phyloP scores from a whole-genome alignment of 2,329 filamentous ascomycete genomes.

The Paraconiothyrium brasiliense region DNA sequence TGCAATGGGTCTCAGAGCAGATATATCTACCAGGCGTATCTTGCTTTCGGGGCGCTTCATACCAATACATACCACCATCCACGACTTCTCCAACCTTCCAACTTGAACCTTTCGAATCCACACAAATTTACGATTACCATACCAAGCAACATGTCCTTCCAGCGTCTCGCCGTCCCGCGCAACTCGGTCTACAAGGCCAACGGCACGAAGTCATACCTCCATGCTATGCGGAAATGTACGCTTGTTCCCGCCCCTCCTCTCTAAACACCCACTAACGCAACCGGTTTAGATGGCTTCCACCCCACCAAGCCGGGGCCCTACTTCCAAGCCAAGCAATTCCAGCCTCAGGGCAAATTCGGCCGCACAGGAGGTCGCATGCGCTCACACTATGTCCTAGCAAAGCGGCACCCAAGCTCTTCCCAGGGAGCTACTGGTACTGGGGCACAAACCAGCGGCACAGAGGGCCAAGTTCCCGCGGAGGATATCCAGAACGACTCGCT shows the following conservation, averaged over 20 bases:
- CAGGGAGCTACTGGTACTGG: background rate
- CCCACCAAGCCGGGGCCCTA: conserved; percentile 37
- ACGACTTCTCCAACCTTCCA: background rate
- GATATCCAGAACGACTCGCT: conserved; percentile 38
- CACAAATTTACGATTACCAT: conserved; percentile 3
- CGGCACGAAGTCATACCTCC: conserved; percentile 28
- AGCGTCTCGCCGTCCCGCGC: conserved; percentile 29
- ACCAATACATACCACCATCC: background rate
- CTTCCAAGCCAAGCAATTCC: conserved; percentile 32
- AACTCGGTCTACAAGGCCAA: conserved; percentile 30
- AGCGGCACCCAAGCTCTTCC: conserved; percentile 17
- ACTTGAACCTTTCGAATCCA: background rate
- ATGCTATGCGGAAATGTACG: conserved; percentile 32
- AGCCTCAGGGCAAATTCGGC: conserved; percentile 34
- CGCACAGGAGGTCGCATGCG: conserved; percentile 32
- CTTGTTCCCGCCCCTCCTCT: background rate
- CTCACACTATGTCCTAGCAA: conserved; percentile 30
- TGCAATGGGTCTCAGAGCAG: background rate
- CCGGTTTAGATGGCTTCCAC: conserved; percentile 31
- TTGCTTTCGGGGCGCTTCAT: too few species aligned
- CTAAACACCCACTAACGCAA: background rate
- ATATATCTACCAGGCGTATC: background rate
- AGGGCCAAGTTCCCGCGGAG: conserved; percentile 24
- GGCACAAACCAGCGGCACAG: background rate
- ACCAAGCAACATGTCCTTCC: conserved; percentile 25